Percentiles rank a stretch among this genome's conserved stretches.
phyloP scores from a whole-genome alignment of 2,329 filamentous ascomycete genomes.

The Sclerotinia glacialis region DNA sequence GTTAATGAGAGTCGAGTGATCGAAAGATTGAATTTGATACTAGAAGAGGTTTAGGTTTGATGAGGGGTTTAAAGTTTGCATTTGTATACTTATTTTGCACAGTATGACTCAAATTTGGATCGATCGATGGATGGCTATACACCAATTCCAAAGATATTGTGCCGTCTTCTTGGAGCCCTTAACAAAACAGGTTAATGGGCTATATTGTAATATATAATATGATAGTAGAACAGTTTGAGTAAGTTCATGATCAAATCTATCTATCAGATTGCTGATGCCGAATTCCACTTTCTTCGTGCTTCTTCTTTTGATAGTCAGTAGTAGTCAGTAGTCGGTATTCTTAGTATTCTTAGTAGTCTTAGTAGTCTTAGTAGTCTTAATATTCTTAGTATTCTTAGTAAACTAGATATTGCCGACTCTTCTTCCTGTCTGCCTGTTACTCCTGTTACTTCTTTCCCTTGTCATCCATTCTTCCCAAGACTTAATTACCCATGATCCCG shows the following conservation, averaged over 20 bases:
- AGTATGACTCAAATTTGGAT: neutral
- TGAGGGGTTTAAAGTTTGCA: neutral
- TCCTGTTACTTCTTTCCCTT: neutral
- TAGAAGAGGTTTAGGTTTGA: neutral
- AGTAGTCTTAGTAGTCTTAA: too few relatives aligned
- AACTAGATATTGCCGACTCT: too few relatives aligned
- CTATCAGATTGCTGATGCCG: neutral
- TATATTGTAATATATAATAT: too few relatives aligned
- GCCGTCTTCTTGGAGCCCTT: neutral
- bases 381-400: too few relatives aligned
- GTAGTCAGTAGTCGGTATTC: too few relatives aligned
- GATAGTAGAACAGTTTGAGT: neutral
- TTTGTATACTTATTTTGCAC: neutral
- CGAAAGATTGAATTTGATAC: neutral
- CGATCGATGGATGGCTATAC: neutral
- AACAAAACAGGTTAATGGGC: neutral
- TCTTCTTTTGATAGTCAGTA: too few relatives aligned
- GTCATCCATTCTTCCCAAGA: neutral
- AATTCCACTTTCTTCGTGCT: neutral
- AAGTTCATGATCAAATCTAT: neutral
- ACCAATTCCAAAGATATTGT: neutral
- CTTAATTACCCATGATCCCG: constrained; percentile 8
- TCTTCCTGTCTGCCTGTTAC: too few relatives aligned
- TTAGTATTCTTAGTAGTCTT: too few relatives aligned
- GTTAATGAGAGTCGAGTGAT: neutral